Evolutionary conservation across 208 protist genomes (phyloP).

Genomic region (Acanthamoeba sp.): DNA sequence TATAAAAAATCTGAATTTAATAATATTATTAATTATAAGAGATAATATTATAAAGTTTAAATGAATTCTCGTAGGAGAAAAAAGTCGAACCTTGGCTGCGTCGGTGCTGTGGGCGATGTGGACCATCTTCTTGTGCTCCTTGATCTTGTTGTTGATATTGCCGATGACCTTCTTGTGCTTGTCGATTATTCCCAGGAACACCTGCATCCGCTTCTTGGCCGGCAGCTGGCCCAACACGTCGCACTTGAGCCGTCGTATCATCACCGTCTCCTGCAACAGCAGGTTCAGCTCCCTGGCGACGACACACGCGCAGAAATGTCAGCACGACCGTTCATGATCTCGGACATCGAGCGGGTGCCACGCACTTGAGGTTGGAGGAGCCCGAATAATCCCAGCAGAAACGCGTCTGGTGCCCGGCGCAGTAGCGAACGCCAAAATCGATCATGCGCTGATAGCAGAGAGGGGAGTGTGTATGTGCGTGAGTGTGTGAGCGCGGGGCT

Average conservation of each 20-base stretch:
- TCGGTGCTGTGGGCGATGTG: conserved; percentile 13
- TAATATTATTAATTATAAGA: too few species aligned
- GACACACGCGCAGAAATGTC: conserved; percentile 82
- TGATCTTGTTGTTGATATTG: conserved; percentile 29
- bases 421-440: conserved; percentile 96
- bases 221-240: conserved; percentile 93
- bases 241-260: conserved; percentile 96
- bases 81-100: conserved; percentile 13
- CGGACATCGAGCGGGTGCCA: too few species aligned
- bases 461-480: neutral
- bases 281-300: conserved; percentile 94
- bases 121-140: conserved; percentile 17
- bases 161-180: conserved; percentile 50
- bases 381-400: conserved; percentile 81
- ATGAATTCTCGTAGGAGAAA: too few species aligned
- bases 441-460: neutral
- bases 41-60: too few species aligned
- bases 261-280: conserved; percentile 91
- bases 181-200: conserved; percentile 58
- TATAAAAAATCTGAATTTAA: too few species aligned
- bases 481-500: too few species aligned
- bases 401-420: conserved; percentile 87
- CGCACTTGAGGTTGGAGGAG: conserved; percentile 74
- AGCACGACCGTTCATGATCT: too few species aligned
- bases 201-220: conserved; percentile 79